Percentiles rank a stretch among this genome's conserved stretches.
These are phyloP conservation scores for Aspergillus sp. DNA, from an alignment of 2,329 filamentous ascomycete species.

Conservation along the genomic window DNA sequence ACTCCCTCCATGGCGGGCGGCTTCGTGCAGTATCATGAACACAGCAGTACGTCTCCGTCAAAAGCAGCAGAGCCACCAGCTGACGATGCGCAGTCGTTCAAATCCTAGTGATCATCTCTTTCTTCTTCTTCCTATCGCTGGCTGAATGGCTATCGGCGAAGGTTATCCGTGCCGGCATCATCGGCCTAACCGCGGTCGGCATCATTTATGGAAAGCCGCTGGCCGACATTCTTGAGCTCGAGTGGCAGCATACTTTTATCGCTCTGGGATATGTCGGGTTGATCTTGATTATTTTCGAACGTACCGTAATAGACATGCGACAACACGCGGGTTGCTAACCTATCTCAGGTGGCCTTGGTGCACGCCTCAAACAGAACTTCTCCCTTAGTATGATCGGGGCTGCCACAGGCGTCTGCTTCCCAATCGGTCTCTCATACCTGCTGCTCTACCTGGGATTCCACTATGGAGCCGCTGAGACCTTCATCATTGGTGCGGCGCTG, in stretches of 20 bases:
- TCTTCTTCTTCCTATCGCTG: constrained; percentile 51
- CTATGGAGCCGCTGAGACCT: constrained; percentile 42
- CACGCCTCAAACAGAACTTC: constrained; percentile 52
- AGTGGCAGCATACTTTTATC: constrained; percentile 54
- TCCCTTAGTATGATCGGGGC: constrained; percentile 48
- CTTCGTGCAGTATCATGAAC: not conserved
- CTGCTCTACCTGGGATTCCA: constrained; percentile 51
- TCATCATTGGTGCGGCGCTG: constrained; percentile 36
- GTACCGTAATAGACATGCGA: constrained; percentile 15
- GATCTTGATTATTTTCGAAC: constrained; percentile 57
- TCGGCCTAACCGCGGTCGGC: constrained; percentile 54
- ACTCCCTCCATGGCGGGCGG: not conserved
- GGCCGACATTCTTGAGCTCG: constrained; percentile 48
- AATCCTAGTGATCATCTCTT: constrained; percentile 50
- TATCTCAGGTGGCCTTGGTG: constrained; percentile 48
- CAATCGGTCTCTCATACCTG: constrained; percentile 52
- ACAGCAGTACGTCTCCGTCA: not conserved
- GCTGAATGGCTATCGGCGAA: constrained; percentile 49
- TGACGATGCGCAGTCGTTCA: constrained; percentile 39
- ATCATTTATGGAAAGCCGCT: constrained; percentile 53
- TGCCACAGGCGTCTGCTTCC: constrained; percentile 51
- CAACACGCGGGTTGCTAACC: not conserved
- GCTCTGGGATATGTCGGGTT: constrained; percentile 54
- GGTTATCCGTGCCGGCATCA: constrained; percentile 50
- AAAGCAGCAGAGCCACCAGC: not conserved